phyloP scores from a whole-genome alignment of 169 alveolate species.

The Neospora caninum region DNA sequence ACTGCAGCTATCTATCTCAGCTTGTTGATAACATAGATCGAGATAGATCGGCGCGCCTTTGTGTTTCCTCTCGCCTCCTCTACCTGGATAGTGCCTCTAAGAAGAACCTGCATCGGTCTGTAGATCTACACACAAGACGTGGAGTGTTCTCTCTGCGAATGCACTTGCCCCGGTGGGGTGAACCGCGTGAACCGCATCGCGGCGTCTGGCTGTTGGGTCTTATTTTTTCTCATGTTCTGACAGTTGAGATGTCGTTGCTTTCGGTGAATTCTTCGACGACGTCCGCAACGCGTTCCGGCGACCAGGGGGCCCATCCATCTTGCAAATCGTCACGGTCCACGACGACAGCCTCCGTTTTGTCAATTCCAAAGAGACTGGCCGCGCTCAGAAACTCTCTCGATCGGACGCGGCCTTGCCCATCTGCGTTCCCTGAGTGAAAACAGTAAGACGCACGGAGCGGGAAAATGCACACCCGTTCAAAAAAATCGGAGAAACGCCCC shows the following conservation, averaged over 20 bases:
- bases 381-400: slow-evolving; percentile 39
- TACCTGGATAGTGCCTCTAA: no score
- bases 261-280: background rate
- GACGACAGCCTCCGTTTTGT: background rate
- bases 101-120: no score
- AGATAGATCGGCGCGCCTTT: no score
- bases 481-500: no score
- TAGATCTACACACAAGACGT: no score
- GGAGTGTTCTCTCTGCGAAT: no score
- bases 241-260: background rate
- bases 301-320: slow-evolving; percentile 52
- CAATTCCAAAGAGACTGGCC: slow-evolving; percentile 21
- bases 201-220: no score
- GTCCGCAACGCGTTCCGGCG: slow-evolving; percentile 35
- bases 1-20: no score
- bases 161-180: no score
- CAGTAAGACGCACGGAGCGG: background rate
- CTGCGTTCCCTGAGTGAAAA: slow-evolving; percentile 42
- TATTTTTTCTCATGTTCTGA: background rate
- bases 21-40: background rate
- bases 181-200: no score
- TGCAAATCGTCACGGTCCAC: background rate
- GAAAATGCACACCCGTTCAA: background rate
- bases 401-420: slow-evolving; percentile 29
- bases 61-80: no score